phyloP scores from a whole-genome alignment of 2,329 filamentous ascomycete genomes.

The Epichloe hybrida region DNA sequence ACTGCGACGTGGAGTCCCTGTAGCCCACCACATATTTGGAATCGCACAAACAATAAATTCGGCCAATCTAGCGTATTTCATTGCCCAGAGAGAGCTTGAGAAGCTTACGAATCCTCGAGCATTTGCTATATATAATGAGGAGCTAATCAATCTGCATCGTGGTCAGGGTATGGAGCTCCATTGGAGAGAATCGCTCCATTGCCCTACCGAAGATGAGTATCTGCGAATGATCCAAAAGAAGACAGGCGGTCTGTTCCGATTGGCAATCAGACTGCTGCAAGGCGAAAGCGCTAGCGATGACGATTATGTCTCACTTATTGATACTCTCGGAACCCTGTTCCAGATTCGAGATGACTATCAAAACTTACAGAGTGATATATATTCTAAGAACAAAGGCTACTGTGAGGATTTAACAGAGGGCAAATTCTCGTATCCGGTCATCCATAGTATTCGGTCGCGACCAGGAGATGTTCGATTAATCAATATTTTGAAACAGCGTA shows the following conservation, averaged over 20 bases:
- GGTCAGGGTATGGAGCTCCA: conserved; percentile 79
- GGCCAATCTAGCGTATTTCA: conserved; percentile 34
- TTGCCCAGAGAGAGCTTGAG: conserved; percentile 27
- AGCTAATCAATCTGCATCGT: conserved; percentile 63
- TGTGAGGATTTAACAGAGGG: conserved; percentile 6
- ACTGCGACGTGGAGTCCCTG: conserved; percentile 32
- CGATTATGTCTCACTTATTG: conserved; percentile 4
- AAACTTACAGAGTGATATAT: conserved; percentile 3
- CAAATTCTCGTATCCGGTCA: conserved; percentile 7
- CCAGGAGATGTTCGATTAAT: conserved; percentile 1
- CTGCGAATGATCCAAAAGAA: conserved; percentile 78
- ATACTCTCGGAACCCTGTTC: conserved; percentile 3
- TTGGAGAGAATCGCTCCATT: conserved; percentile 68
- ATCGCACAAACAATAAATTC: conserved; percentile 37
- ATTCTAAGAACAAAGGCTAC: conserved; percentile 5
- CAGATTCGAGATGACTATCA: conserved; percentile 7
- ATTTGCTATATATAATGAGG: conserved; percentile 60
- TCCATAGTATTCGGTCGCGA: conserved; percentile 5
- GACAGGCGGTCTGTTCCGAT: conserved; percentile 65
- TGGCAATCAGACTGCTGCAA: conserved; percentile 75
- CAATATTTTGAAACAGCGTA: conserved; percentile 4
- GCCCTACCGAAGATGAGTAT: conserved; percentile 69
- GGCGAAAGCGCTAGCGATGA: conserved; percentile 31
- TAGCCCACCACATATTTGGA: conserved; percentile 35
- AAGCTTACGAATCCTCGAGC: conserved; percentile 47